Conservation (phyloP, 1,284 basidiomycete species). For the Ceratobasidium sp. region DNA sequence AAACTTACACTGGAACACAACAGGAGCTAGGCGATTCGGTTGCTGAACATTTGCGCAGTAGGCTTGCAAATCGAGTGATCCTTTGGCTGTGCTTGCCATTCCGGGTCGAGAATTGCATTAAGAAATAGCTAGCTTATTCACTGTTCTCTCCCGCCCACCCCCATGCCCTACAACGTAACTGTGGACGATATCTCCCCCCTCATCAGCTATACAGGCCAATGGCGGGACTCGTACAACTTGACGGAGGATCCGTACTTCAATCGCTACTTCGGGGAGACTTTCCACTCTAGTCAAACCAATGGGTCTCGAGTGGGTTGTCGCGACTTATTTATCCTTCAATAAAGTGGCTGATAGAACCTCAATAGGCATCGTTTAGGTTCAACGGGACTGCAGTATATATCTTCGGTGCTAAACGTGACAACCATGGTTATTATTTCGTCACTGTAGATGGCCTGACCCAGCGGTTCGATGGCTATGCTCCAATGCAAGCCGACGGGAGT, state of each 20-base stretch:
- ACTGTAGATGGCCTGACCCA: conserved; percentile 22
- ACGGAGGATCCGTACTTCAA: conserved; percentile 10
- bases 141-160: conserved; percentile 1
- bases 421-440: conserved; percentile 32
- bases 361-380: conserved; percentile 24
- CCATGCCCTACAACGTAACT: conserved; percentile 38
- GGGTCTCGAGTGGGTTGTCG: conserved; percentile 23
- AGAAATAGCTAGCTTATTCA: no score
- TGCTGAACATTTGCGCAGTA: no score
- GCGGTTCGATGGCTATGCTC: conserved; percentile 38
- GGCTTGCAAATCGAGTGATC: no score
- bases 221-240: conserved; percentile 19
- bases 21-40: no score
- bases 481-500: conserved; percentile 10
- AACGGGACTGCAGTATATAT: conserved; percentile 37
- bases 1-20: no score
- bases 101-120: no score
- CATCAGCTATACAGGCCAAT: conserved; percentile 27
- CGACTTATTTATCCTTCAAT: not conserved
- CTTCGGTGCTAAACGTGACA: conserved; percentile 33
- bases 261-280: conserved; percentile 29
- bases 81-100: no score
- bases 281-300: conserved; percentile 26
- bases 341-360: no score
- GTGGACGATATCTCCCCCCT: conserved; percentile 31